phyloP scores from a whole-genome alignment of 108 stramenopile species.

The Phaeodactylum tricornutum region DNA sequence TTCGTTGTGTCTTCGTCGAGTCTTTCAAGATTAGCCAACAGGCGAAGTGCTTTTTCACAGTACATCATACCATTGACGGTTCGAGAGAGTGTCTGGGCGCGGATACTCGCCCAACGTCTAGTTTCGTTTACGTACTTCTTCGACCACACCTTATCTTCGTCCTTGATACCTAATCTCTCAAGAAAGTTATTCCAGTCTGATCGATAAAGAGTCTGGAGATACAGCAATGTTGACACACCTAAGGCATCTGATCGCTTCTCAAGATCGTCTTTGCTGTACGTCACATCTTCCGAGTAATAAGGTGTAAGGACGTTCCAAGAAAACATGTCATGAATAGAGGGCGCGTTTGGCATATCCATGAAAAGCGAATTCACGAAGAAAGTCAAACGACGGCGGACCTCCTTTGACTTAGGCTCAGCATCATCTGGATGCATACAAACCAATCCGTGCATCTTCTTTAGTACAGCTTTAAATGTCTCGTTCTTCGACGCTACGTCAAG shows the following conservation, averaged over 20 bases:
- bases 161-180: slow-evolving; percentile 74
- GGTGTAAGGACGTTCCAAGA: slow-evolving; percentile 96
- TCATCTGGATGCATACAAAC: slow-evolving; percentile 86
- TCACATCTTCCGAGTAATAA: slow-evolving; percentile 95
- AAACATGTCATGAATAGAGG: slow-evolving; percentile 91
- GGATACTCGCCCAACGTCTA: slow-evolving; percentile 92
- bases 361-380: slow-evolving; percentile 98
- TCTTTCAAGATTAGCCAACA: slow-evolving; percentile 89
- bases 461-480: slow-evolving; percentile 54
- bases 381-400: slow-evolving; percentile 88
- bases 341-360: slow-evolving; percentile 98
- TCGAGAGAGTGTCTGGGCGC: slow-evolving; percentile 91
- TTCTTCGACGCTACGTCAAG: slow-evolving; percentile 79
- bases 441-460: slow-evolving; percentile 88
- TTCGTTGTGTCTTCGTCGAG: slow-evolving; percentile 83
- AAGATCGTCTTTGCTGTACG: slow-evolving; percentile 86
- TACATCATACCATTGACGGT: slow-evolving; percentile 99
- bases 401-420: slow-evolving; percentile 92
- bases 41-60: slow-evolving; percentile 90
- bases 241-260: slow-evolving; percentile 84
- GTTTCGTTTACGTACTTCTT: slow-evolving; percentile 82
- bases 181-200: slow-evolving; percentile 94
- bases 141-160: slow-evolving; percentile 88
- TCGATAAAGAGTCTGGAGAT: slow-evolving; percentile 92
- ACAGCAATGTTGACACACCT: slow-evolving; percentile 91